Conservation (phyloP, 2,329 filamentous ascomycete species). For the Capronia epimyces region DNA sequence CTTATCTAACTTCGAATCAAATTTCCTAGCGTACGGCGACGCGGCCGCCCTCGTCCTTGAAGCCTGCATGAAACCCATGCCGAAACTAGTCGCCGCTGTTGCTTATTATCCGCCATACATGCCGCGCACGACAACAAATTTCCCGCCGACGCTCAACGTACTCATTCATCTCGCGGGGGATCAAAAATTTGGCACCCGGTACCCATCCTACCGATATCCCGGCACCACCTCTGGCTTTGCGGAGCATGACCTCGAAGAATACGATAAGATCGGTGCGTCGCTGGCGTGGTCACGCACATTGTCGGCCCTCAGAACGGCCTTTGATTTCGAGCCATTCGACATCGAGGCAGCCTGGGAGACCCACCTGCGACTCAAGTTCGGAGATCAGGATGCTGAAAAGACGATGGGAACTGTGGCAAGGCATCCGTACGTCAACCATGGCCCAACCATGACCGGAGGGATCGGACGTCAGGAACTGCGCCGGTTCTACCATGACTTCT, state of each 20-base stretch:
- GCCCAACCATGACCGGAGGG: slow-evolving; percentile 40
- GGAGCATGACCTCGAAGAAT: slow-evolving; percentile 64
- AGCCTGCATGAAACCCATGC: slow-evolving; percentile 52
- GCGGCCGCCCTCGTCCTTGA: slow-evolving; percentile 57
- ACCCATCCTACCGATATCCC: slow-evolving; percentile 49
- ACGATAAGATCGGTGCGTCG: slow-evolving; percentile 58
- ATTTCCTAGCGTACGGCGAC: slow-evolving; percentile 52
- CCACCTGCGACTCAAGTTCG: slow-evolving; percentile 32
- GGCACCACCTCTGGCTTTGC: slow-evolving; percentile 61
- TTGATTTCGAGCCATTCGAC: slow-evolving; percentile 39
- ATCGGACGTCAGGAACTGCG: slow-evolving; percentile 39
- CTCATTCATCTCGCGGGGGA: slow-evolving; percentile 54
- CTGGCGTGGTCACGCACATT: slow-evolving; percentile 66
- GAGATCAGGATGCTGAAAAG: slow-evolving; percentile 33
- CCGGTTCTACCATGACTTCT: slow-evolving; percentile 54
- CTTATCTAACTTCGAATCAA: background rate
- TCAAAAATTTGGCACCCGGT: slow-evolving; percentile 31
- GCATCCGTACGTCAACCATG: slow-evolving; percentile 33
- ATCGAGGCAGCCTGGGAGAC: slow-evolving; percentile 39
- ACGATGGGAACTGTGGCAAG: slow-evolving; percentile 32
- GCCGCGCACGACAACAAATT: slow-evolving; percentile 43
- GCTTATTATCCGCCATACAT: slow-evolving; percentile 60
- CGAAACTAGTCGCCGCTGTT: slow-evolving; percentile 54
- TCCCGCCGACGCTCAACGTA: slow-evolving; percentile 41
- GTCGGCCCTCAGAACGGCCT: slow-evolving; percentile 54